Evolutionary conservation across 2,329 filamentous ascomycete genomes (phyloP).

Genomic region (Colletotrichum noveboracense): DNA sequence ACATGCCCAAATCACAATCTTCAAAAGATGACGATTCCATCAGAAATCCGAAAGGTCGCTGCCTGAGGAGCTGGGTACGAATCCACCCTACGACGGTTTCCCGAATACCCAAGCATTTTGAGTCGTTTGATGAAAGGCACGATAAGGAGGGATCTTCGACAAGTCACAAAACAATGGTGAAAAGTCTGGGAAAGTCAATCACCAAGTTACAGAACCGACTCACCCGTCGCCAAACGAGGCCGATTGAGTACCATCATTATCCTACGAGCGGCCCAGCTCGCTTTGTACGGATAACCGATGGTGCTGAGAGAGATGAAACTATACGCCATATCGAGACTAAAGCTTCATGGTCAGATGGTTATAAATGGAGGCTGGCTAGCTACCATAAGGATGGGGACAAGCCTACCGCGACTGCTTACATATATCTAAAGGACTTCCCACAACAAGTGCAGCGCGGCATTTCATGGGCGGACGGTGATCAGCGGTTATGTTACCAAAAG

Average conservation of each 20-base stretch:
- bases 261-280: background rate
- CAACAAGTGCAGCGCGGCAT: background rate
- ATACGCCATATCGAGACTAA: background rate
- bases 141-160: accelerated
- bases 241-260: background rate
- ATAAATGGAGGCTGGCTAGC: background rate
- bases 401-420: background rate
- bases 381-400: background rate
- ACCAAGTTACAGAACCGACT: background rate
- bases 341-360: background rate
- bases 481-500: background rate
- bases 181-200: background rate
- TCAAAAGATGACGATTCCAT: background rate
- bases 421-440: background rate
- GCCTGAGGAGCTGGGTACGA: background rate
- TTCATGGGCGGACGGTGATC: background rate
- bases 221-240: background rate
- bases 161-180: background rate
- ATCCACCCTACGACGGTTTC: background rate
- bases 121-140: accelerated
- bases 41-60: background rate
- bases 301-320: background rate
- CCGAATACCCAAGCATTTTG: background rate
- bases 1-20: background rate
- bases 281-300: background rate